phyloP scores from a whole-genome alignment of 352 stramenopile species.

The Plasmopara halstedii region DNA sequence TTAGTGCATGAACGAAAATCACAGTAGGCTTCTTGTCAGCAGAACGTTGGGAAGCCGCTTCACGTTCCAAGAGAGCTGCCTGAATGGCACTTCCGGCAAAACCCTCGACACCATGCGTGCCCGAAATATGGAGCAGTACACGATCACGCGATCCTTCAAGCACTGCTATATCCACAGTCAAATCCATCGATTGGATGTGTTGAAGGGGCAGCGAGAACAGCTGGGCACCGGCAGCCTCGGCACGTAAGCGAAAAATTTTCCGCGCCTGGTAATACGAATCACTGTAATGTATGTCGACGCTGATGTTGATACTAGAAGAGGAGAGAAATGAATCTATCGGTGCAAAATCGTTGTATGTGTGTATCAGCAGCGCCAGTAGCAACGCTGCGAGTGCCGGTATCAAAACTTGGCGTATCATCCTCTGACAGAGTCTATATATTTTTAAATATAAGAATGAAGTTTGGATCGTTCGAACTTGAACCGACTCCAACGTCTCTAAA shows the following conservation, averaged over 20 bases:
- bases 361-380: slow-evolving; percentile 27
- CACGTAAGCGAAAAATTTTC: slow-evolving; percentile 43
- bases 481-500: neutral
- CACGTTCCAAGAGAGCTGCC: slow-evolving; percentile 33
- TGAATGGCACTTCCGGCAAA: slow-evolving; percentile 83
- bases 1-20: slow-evolving; percentile 89
- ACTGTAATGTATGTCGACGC: slow-evolving; percentile 39
- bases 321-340: slow-evolving; percentile 36
- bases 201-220: slow-evolving; percentile 46
- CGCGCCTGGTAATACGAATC: slow-evolving; percentile 61
- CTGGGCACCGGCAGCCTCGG: slow-evolving; percentile 21
- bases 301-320: slow-evolving; percentile 10
- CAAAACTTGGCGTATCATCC: neutral
- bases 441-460: neutral
- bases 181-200: slow-evolving; percentile 32
- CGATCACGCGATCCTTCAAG: slow-evolving; percentile 34
- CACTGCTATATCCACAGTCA: slow-evolving; percentile 64
- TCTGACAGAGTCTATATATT: neutral
- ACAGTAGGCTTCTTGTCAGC: slow-evolving; percentile 48
- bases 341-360: slow-evolving; percentile 40
- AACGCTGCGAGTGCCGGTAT: slow-evolving; percentile 8
- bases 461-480: neutral
- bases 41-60: slow-evolving; percentile 1
- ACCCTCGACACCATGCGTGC: slow-evolving; percentile 76
- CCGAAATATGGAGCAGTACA: slow-evolving; percentile 70